phyloP scores from a whole-genome alignment of 495 filamentous ascomycete species.

The Saxispiralis lemnorum region DNA sequence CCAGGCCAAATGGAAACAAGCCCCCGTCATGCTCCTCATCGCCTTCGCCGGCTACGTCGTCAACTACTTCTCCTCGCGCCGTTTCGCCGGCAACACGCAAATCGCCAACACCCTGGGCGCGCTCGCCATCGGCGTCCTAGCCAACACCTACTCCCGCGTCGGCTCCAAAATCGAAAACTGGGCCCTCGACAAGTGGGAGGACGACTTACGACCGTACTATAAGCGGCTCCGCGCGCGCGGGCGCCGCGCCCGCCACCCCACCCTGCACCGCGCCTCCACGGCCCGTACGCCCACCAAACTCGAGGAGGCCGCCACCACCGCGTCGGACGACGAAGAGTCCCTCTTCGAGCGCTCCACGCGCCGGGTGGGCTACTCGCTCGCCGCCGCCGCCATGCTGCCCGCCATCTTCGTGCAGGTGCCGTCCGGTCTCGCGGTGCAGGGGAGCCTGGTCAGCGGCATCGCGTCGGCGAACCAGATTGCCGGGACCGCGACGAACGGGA shows the following conservation, averaged over 20 bases:
- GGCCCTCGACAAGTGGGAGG: constrained; percentile 22
- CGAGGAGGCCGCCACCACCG: constrained; percentile 7
- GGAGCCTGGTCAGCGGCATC: constrained; percentile 68
- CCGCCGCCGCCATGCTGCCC: constrained; percentile 74
- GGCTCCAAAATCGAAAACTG: constrained; percentile 26
- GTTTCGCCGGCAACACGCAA: constrained; percentile 61
- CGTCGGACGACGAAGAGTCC: constrained; percentile 3
- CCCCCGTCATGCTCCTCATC: constrained; percentile 70
- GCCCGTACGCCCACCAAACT: constrained; percentile 3
- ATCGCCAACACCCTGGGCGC: constrained; percentile 73
- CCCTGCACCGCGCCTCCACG: not conserved
- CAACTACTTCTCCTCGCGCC: constrained; percentile 58
- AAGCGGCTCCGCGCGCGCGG: constrained; percentile 1
- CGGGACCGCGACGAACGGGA: constrained; percentile 27
- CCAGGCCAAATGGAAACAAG: constrained; percentile 77
- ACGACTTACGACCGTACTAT: constrained; percentile 14
- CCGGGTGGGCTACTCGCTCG: constrained; percentile 52
- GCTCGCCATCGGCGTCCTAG: constrained; percentile 67
- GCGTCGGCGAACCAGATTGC: constrained; percentile 67
- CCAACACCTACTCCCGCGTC: constrained; percentile 74
- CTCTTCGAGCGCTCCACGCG: constrained; percentile 13
- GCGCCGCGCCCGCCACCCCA: not conserved
- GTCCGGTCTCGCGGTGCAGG: constrained; percentile 68
- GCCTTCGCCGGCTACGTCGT: constrained; percentile 73
- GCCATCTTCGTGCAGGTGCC: constrained; percentile 93